phyloP scores from a whole-genome alignment of 169 alveolate species.

The Perkinsus marinus region DNA sequence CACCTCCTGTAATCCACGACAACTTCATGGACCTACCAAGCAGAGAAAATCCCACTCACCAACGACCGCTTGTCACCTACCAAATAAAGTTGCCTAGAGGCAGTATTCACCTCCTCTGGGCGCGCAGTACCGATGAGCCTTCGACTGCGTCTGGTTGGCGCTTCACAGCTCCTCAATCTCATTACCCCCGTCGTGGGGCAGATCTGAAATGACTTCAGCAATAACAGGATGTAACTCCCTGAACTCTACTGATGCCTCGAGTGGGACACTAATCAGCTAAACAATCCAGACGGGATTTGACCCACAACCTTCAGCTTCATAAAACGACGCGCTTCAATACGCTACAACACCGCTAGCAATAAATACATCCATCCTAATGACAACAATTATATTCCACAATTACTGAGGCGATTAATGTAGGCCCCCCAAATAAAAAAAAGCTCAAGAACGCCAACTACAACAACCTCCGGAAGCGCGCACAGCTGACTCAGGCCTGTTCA shows the following conservation, averaged over 20 bases:
- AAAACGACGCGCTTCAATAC: background rate
- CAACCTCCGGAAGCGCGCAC: no score
- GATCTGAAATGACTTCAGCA: background rate
- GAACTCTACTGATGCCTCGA: no score
- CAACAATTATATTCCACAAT: no score
- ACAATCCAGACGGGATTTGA: background rate
- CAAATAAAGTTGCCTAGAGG: background rate
- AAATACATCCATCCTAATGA: background rate
- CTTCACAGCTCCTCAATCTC: background rate
- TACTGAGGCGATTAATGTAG: no score
- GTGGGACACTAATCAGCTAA: background rate
- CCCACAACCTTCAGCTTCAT: background rate
- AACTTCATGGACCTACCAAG: background rate
- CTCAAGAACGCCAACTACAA: no score
- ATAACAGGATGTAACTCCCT: no score
- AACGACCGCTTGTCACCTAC: background rate
- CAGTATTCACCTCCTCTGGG: background rate
- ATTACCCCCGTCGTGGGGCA: background rate
- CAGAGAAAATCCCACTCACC: background rate
- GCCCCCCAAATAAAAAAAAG: no score
- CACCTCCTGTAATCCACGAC: background rate
- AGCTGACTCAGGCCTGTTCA: no score
- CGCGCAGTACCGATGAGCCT: background rate
- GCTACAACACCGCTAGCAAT: background rate
- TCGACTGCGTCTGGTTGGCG: background rate